phyloP scores from a whole-genome alignment of 495 filamentous ascomycete genomes.

The Penicillium lagena region DNA sequence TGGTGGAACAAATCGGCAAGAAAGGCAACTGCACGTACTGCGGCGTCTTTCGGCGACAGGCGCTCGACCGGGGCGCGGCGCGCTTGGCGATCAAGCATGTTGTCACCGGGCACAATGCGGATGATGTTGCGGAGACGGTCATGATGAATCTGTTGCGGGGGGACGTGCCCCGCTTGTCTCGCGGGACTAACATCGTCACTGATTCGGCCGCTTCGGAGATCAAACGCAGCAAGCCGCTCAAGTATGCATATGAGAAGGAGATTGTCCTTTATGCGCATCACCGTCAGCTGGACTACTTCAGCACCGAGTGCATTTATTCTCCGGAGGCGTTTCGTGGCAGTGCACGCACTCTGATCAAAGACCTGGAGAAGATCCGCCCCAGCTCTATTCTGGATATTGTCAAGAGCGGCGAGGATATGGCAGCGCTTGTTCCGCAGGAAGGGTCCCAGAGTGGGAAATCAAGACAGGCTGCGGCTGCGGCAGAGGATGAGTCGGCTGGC shows the following conservation, averaged over 20 bases:
- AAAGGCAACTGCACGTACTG: conserved; percentile 99
- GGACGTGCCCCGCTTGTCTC: conserved; percentile 77
- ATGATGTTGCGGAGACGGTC: conserved; percentile 97
- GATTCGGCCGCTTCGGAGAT: conserved; percentile 67
- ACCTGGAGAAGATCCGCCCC: conserved; percentile 83
- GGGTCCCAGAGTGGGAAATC: conserved; percentile 24
- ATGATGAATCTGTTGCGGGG: conserved; percentile 94
- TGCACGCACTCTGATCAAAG: conserved; percentile 88
- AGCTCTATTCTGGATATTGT: conserved; percentile 95
- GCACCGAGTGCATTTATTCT: conserved; percentile 96
- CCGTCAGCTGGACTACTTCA: conserved; percentile 95
- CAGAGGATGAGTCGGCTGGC: conserved; percentile 51
- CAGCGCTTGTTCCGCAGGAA: conserved; percentile 67
- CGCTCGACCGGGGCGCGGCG: conserved; percentile 86
- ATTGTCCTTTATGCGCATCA: conserved; percentile 97
- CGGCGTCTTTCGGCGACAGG: conserved; percentile 92
- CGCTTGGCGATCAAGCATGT: conserved; percentile 86
- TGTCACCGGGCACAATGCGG: conserved; percentile 95
- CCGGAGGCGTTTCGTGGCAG: conserved; percentile 96
- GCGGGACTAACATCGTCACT: conserved; percentile 91
- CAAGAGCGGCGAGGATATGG: conserved; percentile 93
- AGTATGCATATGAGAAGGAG: conserved; percentile 98
- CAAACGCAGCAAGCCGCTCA: conserved; percentile 89
- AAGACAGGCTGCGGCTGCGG: conserved; percentile 32
- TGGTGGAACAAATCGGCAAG: conserved; percentile 91